Evolutionary conservation across 2,329 filamentous ascomycete species (phyloP), one percentile per base, ranked within the genome.

Genomic region (Aspergillus aculeatus): DNA sequence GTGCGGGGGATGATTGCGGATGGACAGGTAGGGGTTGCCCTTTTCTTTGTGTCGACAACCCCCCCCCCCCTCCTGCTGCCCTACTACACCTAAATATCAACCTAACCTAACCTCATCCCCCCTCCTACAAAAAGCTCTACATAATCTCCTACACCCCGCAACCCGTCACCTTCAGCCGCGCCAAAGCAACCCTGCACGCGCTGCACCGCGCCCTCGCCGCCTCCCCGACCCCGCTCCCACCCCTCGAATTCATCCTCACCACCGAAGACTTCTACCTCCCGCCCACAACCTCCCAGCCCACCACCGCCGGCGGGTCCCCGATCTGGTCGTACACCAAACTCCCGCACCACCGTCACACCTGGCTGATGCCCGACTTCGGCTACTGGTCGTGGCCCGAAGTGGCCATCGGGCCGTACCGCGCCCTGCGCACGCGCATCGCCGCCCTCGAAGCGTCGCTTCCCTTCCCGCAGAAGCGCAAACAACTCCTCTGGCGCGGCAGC

Each of bases 291-390:
- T 21, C 21, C 21, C 21, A 21, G 2, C 32, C 12, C 4, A 35
- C 32, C 32, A 10, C 32, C 26, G 26, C 26, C 6, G 7, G 26
- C 26, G 4, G 16, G 4, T n/a, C 38, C 0, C 71, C 78, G 29
- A 52, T 82, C 0, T 80, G 80, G 80, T 74, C 76, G 5, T 82
- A 79, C 62, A 75, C 78, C 3, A 76, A 72, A 51, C 71, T 64
- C 38, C 68, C 73, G 9, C 71, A 75, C n/a, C 74, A 80, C 35
- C 68, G 68, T 7, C 68, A 74, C 14, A 70, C 75, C 48, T 83
- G 82, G 82, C 69, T 83, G 21, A 82, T 83, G 69, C 81, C 82
- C 0, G 82, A 84, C 64, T 84, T 83, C 63, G 81, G 80, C 35
- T 83, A 81, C 71, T 84, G 80, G 79, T 74, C 78, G 9, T 83